Evolutionary conservation across 1,284 basidiomycete species (phyloP), one percentile per base, ranked within the genome.

Genomic region (Tilletia walkeri): DNA sequence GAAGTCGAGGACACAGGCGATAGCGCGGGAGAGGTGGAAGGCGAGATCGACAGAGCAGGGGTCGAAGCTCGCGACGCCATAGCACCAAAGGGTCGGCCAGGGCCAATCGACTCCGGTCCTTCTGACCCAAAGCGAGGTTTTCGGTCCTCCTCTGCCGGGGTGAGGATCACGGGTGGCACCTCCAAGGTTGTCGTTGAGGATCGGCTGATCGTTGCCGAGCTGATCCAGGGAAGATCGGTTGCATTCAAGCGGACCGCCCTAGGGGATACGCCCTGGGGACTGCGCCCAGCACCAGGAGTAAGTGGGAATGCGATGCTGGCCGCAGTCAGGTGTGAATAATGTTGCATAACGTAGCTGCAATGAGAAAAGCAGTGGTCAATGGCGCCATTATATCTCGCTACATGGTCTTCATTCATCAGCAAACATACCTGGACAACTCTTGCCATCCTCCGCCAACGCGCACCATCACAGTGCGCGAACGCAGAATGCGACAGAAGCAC

Each of bases 381-480:
- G 24, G n/a, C 39, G 36, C 10, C 16, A 36, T 65, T 20, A 38
- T 47, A 69, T 48, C 34, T 36, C 36, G 34, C 39, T 20, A 10
- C 18, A 53, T 7, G 24, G 7, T n/a, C 1, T 56, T 56, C 20
- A 14, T 34, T 56, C 24, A 34, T n/a, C 34, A 30, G 16, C 5
- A 34, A 6, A 72, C 74, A 67, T 18, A 75, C 74, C 53, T 79
- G n/a, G 78, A 76, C 5, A 83, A 75, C 70, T 83, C 81, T 59
- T 80, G 76, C 82, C 82, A 83, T 7, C 82, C 82, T n/a, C 82
- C 82, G 14, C 82, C 82, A 10, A 83, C 75, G 3, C 82, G 70
- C n/a, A 82, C 79, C 82, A 83, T 83, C 63, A 83, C 80, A 39
- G 72, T 80, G 45, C 72, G 72, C 7, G 79, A 81, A 10, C 76